phyloP scores from a whole-genome alignment of 257 asterid species.

The Vinca minor region DNA sequence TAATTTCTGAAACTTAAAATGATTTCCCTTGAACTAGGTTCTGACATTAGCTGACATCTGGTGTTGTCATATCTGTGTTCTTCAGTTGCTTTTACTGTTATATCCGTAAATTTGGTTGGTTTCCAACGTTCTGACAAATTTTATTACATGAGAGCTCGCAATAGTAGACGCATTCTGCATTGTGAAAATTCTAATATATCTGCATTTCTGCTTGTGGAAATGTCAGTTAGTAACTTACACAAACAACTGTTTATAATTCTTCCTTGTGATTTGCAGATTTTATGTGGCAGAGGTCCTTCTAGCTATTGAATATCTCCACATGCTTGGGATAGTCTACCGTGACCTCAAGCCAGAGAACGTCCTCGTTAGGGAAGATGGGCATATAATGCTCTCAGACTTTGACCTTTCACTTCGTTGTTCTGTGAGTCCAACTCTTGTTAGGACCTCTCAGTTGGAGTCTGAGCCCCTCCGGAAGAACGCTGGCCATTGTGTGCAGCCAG shows the following conservation, averaged over 20 bases:
- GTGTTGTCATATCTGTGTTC: too few relatives aligned
- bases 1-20: not conserved
- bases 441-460: slow-evolving; percentile 8
- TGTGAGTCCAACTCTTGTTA: slow-evolving; percentile 53
- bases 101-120: too few relatives aligned
- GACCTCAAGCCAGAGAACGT: slow-evolving; percentile 64
- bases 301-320: slow-evolving; percentile 54
- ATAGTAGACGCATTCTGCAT: not conserved
- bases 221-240: not conserved
- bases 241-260: not conserved
- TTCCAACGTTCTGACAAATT: not conserved
- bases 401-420: slow-evolving; percentile 56
- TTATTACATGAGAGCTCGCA: not conserved
- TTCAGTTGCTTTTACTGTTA: not conserved
- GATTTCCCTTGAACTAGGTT: not conserved
- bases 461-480: not conserved
- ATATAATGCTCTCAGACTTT: slow-evolving; percentile 64
- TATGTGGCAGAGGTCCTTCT: slow-evolving; percentile 65
- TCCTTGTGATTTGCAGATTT: slow-evolving; percentile 30
- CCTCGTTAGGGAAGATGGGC: slow-evolving; percentile 59
- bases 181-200: not conserved
- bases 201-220: not conserved
- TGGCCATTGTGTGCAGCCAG: slow-evolving; percentile 5
- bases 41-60: too few relatives aligned
- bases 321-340: slow-evolving; percentile 63